Evolutionary conservation across 768 basidiomycete species (phyloP), one percentile per base, ranked within the genome.

Genomic region (Chalciporus sphaerocephalus): DNA sequence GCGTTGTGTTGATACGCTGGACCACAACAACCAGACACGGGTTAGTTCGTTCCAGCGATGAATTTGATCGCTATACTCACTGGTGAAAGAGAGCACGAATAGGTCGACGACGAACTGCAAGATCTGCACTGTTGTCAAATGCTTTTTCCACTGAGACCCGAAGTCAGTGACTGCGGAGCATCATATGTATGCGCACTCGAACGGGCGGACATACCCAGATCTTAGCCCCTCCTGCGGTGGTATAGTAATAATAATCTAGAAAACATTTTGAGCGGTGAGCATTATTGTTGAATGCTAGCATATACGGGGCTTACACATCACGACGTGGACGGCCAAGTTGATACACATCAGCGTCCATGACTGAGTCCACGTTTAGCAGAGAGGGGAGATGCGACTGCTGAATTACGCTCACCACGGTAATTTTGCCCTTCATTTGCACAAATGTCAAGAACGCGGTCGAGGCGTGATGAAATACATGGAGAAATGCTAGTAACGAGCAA

Each of bases 401-500:
- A 24, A 16, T 2, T 15, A 38, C 21, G 27, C 17, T 38, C 66
- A 92, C 92, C 51, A 94, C 89, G 54, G 83, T 90, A 34, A 94
- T 89, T 62, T 78, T 80, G 45, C 92, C 92, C 55, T 92, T 83
- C 51, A 96, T 74, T 69, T 96, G 92, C 44, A 89, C 86, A 66
- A 83, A 96, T 70, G 92, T 93, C 47, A 98, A 74, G 48, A 95
- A 68, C 39, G 92, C 93, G 45, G 94, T 96, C 8, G 92, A 92
- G 40, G 94, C 86, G 72, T 97, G 95, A 66, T 97, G 94, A 74
- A 94, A 97, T 47, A 98, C 92, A 67, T 97, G 95, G 49, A 98
- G 74, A 72, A 98, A 97, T 53, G 90, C 92, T 93, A 56, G n/a
- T n/a, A n/a, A n/a, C n/a, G n/a, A n/a, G n/a, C n/a, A n/a, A n/a